Evolutionary conservation across 2,329 filamentous ascomycete species (phyloP), one percentile per base, ranked within the genome.

Genomic region (Purpureocillium takamizusanense): DNA sequence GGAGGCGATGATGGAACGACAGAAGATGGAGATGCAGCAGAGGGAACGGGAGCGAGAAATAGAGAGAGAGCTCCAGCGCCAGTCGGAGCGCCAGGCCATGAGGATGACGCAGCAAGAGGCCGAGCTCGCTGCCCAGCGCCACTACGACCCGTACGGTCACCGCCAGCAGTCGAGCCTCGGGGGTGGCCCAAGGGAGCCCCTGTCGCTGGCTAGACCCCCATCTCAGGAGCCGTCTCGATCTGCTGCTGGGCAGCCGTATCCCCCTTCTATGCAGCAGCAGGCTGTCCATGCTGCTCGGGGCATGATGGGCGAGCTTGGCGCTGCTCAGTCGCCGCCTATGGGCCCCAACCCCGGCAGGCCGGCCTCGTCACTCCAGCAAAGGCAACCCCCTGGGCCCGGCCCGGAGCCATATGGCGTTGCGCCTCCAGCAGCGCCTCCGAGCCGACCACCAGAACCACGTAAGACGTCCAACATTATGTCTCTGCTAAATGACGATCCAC

Each of bases 381-480:
- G 57, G 30, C 56, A 48, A n/a, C 48, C 55, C 12, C 46, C 57
- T 14, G 54, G 53, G 9, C 51, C 54, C 29, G 41, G 46, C 17
- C 53, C 52, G 16, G 59, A 62, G 14, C 48, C 47, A 8, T 62
- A 59, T 35, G 42, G 50, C 27, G 44, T 52, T 9, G 41, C 44
- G 13, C 47, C 56, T 14, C 48, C 55, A 13, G 46, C 43, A 4
- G 46, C 52, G n/a, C 59, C 61, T 3, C 62, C 62, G 8, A 56
- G 65, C 16, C 57, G 65, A 21, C 56, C 65, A 30, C 53, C 70
- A 3, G 71, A 74, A 46, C 60, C 60, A 34, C 66, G 71, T n/a
- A 81, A 80, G 60, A 78, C 70, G 7, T 79, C 76, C 12, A 81
- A 64, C 45, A 68, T 82, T 43, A 78, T 80, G 69, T 74, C 75